Percentiles rank a stretch among this genome's conserved stretches.
phyloP scores from a whole-genome alignment of 768 basidiomycete species.

The Macrolepiota albuminosa region DNA sequence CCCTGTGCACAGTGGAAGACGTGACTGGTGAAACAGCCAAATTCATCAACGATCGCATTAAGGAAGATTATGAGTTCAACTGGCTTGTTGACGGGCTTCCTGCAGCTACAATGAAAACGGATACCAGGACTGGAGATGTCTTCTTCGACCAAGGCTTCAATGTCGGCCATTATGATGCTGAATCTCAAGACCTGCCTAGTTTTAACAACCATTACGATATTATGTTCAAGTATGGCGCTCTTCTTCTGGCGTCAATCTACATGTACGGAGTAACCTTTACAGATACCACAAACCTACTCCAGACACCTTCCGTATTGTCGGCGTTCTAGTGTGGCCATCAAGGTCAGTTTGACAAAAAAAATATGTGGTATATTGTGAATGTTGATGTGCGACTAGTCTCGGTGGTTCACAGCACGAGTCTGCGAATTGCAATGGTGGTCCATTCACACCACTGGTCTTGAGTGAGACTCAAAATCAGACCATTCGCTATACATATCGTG shows the following conservation, averaged over 20 bases:
- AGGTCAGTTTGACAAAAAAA: constrained; percentile 25
- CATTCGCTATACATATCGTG: constrained; percentile 82
- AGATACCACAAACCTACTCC: constrained; percentile 79
- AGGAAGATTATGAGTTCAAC: constrained; percentile 89
- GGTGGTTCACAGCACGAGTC: constrained; percentile 52
- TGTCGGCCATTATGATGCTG: constrained; percentile 70
- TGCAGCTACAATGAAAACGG: constrained; percentile 87
- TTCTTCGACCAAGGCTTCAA: constrained; percentile 96
- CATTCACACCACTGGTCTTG: constrained; percentile 45
- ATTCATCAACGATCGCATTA: constrained; percentile 89
- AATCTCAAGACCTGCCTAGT: constrained; percentile 53
- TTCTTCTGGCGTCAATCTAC: background rate
- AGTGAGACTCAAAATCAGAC: constrained; percentile 55
- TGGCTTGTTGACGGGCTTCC: constrained; percentile 95
- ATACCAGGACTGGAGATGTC: constrained; percentile 70
- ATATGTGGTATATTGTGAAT: background rate
- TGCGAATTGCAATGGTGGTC: constrained; percentile 47
- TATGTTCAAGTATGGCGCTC: constrained; percentile 51
- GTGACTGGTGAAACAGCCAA: constrained; percentile 71
- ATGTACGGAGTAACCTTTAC: background rate
- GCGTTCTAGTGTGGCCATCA: constrained; percentile 78
- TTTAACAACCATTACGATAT: constrained; percentile 95
- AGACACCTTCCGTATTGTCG: constrained; percentile 81
- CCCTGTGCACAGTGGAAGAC: constrained; percentile 54
- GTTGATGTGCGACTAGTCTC: constrained; percentile 34